Base-by-base conservation (phyloP, 495 filamentous ascomycete genomes). In the Trichoderma erinaceum region DNA sequence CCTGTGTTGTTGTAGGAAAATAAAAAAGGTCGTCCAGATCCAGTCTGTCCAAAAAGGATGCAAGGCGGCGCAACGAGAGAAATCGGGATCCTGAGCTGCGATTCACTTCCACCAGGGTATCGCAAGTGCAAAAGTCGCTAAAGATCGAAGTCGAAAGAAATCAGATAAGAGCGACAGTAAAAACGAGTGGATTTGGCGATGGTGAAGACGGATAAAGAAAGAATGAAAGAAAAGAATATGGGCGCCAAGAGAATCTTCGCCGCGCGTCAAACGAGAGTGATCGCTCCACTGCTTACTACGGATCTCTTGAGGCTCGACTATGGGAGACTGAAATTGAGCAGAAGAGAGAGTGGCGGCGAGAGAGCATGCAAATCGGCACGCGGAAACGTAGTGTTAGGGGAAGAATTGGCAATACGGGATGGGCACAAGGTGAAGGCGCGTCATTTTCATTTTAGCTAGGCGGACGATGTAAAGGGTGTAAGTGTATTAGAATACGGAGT, bases 371-470 rank as follows among this genome's bases (percentile, higher is more conserved):
- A 61, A 61, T 29, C 56, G 25, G 56, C 56, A 61, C 56, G 25
- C 56, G 25, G n/a, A 32, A 27, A 61, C 27, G 25, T 61, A 32
- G 56, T 61, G 56, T 23, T 32, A 61, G 56, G 27, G 56, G 56
- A 21, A 32, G 16, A 61, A 61, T 18, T 18, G 25, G 29, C 25
- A 61, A 32, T 61, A 32, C 56, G 56, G 44, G 56, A 61, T 61
- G 56, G 23, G 25, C 56, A 61, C 25, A 61, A 32, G 56, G 56
- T 61, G 27, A 61, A 61, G 56, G 56, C 56, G 56, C 56, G 56
- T 61, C 56, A 61, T 61, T 61, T 61, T 61, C 56, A 61, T 61
- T 61, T 61, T 29, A 61, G 56, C 56, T 10, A 61, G 56, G 50
- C n/a, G n/a, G 50, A n/a, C 50, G 23, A 32, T 29, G 56, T 12